phyloP scores from a whole-genome alignment of 306 rosid species.

The Alnus glutinosa region DNA sequence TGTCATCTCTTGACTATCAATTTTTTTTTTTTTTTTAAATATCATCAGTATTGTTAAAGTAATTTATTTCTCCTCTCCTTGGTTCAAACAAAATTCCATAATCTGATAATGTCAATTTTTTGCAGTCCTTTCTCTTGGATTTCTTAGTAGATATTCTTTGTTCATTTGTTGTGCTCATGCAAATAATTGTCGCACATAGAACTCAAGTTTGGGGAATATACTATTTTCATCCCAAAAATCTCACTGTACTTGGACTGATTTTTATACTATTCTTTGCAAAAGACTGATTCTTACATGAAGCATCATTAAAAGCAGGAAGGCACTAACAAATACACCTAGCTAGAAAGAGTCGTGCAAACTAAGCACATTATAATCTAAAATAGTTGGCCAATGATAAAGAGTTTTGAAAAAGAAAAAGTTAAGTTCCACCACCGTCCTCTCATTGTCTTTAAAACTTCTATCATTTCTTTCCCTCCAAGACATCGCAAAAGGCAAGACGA shows the following conservation, averaged over 20 bases:
- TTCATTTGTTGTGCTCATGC: not conserved
- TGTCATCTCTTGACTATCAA: not conserved
- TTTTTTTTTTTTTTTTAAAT: not conserved
- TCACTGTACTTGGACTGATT: not conserved
- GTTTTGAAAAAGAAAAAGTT: too few relatives aligned
- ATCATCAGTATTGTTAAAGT: not conserved
- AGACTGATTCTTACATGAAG: too few relatives aligned
- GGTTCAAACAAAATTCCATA: not conserved
- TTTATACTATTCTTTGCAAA: too few relatives aligned
- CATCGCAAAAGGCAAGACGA: too few relatives aligned
- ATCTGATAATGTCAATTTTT: not conserved
- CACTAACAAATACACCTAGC: too few relatives aligned
- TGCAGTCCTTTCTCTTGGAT: not conserved
- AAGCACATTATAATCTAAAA: too few relatives aligned
- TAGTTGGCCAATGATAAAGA: too few relatives aligned
- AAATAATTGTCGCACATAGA: not conserved
- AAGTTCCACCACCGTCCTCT: too few relatives aligned
- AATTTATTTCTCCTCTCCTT: not conserved
- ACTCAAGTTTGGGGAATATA: not conserved
- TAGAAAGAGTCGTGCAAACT: too few relatives aligned
- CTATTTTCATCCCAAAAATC: not conserved
- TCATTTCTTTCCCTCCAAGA: too few relatives aligned
- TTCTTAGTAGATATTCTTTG: not conserved
- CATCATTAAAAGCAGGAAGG: too few relatives aligned
- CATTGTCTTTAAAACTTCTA: too few relatives aligned